These are phyloP conservation scores for Grosmannia serpens DNA, from an alignment of 2,329 filamentous ascomycete species.

Conservation along the genomic window DNA sequence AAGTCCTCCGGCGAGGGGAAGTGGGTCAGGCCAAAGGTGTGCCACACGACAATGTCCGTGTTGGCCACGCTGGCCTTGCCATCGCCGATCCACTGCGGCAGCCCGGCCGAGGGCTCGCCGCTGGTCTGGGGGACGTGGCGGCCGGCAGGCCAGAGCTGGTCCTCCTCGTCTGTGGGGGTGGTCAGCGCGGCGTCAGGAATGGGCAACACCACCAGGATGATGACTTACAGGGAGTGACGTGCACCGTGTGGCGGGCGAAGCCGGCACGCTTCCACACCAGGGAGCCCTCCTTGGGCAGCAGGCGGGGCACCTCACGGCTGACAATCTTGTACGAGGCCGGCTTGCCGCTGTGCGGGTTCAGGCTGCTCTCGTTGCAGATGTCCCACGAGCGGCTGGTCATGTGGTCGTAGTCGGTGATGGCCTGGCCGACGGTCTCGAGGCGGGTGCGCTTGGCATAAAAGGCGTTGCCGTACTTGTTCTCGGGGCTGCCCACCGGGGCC, in stretches of 20 bases:
- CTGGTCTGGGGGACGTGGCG: conserved; percentile 82
- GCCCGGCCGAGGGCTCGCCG: conserved; percentile 60
- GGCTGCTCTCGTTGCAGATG: conserved; percentile 69
- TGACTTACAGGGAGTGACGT: conserved; percentile 74
- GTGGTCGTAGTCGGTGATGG: conserved; percentile 71
- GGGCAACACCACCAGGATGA: not conserved
- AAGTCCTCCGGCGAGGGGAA: conserved; percentile 86
- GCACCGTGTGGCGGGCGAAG: conserved; percentile 76
- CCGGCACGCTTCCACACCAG: conserved; percentile 84
- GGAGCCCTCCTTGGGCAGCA: conserved; percentile 70
- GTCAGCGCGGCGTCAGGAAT: not conserved
- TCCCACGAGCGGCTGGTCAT: conserved; percentile 77
- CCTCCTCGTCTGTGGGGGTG: conserved; percentile 54
- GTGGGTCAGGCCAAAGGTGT: conserved; percentile 84
- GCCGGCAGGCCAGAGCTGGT: conserved; percentile 74
- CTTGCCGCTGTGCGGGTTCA: conserved; percentile 81
- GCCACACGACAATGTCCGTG: conserved; percentile 83
- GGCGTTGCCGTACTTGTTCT: conserved; percentile 84
- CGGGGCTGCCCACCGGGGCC: conserved; percentile 63
- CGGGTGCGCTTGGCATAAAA: conserved; percentile 81
- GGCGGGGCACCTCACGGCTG: conserved; percentile 65
- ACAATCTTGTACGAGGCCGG: conserved; percentile 83
- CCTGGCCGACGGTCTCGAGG: conserved; percentile 56
- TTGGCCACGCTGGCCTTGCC: conserved; percentile 60
- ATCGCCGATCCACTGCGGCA: conserved; percentile 68